These are phyloP conservation scores for Penicillium sp. DNA, from an alignment of 2,329 filamentous ascomycete species.

Conservation along the genomic window DNA sequence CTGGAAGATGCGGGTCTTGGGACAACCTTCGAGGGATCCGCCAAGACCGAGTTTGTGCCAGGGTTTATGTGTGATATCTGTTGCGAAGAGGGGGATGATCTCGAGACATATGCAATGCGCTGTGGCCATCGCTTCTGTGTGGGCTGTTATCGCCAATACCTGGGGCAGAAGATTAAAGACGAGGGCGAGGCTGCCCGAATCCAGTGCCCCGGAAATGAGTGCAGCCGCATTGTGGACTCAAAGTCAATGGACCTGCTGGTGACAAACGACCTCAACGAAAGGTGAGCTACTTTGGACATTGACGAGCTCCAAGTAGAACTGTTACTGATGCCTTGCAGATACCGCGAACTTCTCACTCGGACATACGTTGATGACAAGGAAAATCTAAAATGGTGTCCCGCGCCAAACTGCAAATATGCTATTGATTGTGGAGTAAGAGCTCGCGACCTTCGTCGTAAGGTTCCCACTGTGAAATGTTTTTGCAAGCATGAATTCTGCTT, in stretches of 20 bases:
- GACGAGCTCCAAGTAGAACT: neutral
- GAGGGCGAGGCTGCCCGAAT: slow-evolving; percentile 95
- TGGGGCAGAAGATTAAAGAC: slow-evolving; percentile 88
- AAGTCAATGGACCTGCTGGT: slow-evolving; percentile 80
- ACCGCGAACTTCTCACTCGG: slow-evolving; percentile 82
- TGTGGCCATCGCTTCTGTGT: slow-evolving; percentile 93
- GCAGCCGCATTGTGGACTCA: slow-evolving; percentile 87
- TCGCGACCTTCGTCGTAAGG: slow-evolving; percentile 79
- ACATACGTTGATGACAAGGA: slow-evolving; percentile 98
- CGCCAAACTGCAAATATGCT: slow-evolving; percentile 94
- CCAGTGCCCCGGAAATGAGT: slow-evolving; percentile 85
- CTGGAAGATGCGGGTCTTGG: slow-evolving; percentile 83
- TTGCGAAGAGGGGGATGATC: slow-evolving; percentile 78
- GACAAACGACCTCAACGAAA: slow-evolving; percentile 56
- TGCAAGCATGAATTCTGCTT: slow-evolving; percentile 94
- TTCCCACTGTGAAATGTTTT: slow-evolving; percentile 84
- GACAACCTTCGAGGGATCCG: slow-evolving; percentile 61
- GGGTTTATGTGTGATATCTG: slow-evolving; percentile 95
- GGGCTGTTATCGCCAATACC: slow-evolving; percentile 87
- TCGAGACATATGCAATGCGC: slow-evolving; percentile 89
- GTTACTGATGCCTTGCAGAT: slow-evolving; percentile 53
- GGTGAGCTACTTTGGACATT: slow-evolving; percentile 44
- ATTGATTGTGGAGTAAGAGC: slow-evolving; percentile 86
- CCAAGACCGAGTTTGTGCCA: slow-evolving; percentile 69
- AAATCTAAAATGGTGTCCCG: slow-evolving; percentile 94